phyloP scores from a whole-genome alignment of 495 filamentous ascomycete species.

The Aspergillus egyptiacus region DNA sequence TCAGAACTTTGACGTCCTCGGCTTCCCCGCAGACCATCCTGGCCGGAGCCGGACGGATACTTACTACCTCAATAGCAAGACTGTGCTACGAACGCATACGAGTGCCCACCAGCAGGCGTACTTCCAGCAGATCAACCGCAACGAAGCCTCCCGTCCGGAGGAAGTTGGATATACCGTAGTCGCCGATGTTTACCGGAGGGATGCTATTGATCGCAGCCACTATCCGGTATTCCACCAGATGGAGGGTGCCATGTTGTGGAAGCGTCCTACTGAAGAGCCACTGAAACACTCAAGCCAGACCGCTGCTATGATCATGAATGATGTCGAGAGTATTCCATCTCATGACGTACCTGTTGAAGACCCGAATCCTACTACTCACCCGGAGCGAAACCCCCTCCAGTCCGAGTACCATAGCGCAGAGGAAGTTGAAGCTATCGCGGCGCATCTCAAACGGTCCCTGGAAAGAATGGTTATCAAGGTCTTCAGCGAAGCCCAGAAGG shows the following conservation, averaged over 20 bases:
- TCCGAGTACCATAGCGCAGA: conserved; percentile 57
- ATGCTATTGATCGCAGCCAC: conserved; percentile 90
- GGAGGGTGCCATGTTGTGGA: conserved; percentile 92
- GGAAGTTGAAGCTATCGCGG: conserved; percentile 76
- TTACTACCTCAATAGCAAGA: conserved; percentile 86
- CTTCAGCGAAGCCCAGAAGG: conserved; percentile 70
- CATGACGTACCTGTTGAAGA: conserved; percentile 77
- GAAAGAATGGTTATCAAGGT: conserved; percentile 86
- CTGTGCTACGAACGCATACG: conserved; percentile 87
- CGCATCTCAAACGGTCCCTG: conserved; percentile 83
- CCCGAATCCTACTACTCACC: conserved; percentile 71
- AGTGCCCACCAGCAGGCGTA: conserved; percentile 86
- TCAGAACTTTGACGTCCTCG: conserved; percentile 92
- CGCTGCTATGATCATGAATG: conserved; percentile 49
- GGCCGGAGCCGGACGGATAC: conserved; percentile 85
- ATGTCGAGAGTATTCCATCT: conserved; percentile 59
- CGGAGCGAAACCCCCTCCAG: conserved; percentile 81
- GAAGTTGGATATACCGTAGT: conserved; percentile 80
- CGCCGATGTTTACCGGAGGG: conserved; percentile 94
- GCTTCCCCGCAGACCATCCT: conserved; percentile 84
- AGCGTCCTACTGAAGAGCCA: conserved; percentile 59
- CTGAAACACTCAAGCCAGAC: conserved; percentile 37
- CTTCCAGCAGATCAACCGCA: conserved; percentile 54
- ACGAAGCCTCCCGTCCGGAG: conserved; percentile 45
- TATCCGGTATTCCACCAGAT: conserved; percentile 99